phyloP scores from a whole-genome alignment of 805 yeast genomes.

The Wickerhamiella brachini region DNA sequence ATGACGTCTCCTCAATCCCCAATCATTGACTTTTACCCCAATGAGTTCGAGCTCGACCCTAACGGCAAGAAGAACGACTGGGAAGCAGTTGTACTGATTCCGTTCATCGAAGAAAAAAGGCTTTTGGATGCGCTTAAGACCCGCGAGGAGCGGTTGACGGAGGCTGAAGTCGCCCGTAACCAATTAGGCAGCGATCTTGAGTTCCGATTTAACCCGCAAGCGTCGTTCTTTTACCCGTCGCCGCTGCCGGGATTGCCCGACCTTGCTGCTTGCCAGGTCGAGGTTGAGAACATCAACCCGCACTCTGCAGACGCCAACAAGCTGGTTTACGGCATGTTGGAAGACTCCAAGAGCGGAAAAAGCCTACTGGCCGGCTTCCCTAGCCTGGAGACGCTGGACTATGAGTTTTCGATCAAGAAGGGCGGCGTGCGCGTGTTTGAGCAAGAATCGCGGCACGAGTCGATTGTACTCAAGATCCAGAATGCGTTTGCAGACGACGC shows the following conservation, averaged over 20 bases:
- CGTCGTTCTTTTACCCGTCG: conserved; percentile 49
- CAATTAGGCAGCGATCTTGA: conserved; percentile 54
- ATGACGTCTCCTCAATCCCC: conserved; percentile 83
- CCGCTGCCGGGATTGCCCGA: conserved; percentile 67
- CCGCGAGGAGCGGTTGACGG: conserved; percentile 41
- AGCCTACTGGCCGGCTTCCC: conserved; percentile 84
- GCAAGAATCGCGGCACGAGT: conserved; percentile 69
- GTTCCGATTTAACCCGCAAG: conserved; percentile 66
- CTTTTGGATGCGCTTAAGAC: conserved; percentile 63
- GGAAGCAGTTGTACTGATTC: conserved; percentile 92
- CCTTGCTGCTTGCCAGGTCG: conserved; percentile 66
- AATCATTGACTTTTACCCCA: conserved; percentile 80
- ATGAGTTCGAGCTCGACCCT: conserved; percentile 72
- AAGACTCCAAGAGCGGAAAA: conserved; percentile 57
- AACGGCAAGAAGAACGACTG: conserved; percentile 93
- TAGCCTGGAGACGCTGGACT: conserved; percentile 56
- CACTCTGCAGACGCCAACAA: conserved; percentile 33
- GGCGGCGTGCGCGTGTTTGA: conserved; percentile 69
- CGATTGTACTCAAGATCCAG: conserved; percentile 53
- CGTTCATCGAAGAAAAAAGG: conserved; percentile 78
- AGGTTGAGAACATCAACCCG: conserved; percentile 41
- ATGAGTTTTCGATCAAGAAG: conserved; percentile 35
- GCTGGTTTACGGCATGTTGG: conserved; percentile 37
- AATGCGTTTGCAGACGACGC: conserved; percentile 31
- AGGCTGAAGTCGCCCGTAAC: conserved; percentile 65